phyloP scores from a whole-genome alignment of 208 protist genomes.

The Crithidia sp. region DNA sequence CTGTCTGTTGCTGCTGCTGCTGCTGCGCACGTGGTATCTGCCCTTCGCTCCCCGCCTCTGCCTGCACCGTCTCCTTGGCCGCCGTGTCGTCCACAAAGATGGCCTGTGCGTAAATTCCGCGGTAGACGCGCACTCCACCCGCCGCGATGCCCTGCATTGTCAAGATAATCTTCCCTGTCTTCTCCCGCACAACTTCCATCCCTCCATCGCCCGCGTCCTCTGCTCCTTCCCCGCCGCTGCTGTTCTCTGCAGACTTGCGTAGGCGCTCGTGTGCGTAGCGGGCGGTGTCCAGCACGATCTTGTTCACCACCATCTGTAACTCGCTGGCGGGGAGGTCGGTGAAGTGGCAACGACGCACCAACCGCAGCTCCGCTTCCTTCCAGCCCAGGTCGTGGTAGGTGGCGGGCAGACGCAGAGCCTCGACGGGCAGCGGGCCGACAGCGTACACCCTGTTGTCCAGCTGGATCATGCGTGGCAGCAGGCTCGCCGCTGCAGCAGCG shows the following conservation, averaged over 20 bases:
- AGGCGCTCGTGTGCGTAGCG: background rate
- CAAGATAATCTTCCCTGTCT: constrained; percentile 72
- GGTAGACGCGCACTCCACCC: constrained; percentile 73
- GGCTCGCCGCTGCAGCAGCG: constrained; percentile 18
- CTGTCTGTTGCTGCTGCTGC: background rate
- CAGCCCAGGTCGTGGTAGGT: constrained; percentile 78
- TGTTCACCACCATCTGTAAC: constrained; percentile 77
- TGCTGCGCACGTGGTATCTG: background rate
- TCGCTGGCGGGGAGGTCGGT: constrained; percentile 43
- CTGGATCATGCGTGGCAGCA: constrained; percentile 66
- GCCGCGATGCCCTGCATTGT: constrained; percentile 51
- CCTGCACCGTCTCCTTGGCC: background rate
- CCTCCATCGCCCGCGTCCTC: background rate
- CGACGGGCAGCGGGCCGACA: constrained; percentile 52
- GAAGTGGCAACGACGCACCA: constrained; percentile 38
- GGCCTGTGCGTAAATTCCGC: constrained; percentile 61
- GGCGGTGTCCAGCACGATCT: constrained; percentile 56
- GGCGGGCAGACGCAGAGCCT: constrained; percentile 57
- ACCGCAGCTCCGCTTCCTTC: constrained; percentile 60
- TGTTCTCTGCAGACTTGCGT: too few relatives aligned
- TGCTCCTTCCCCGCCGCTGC: background rate
- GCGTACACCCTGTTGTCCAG: constrained; percentile 66
- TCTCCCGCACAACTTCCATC: constrained; percentile 58
- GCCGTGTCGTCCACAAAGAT: constrained; percentile 66
- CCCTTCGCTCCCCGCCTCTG: background rate